Conservation (phyloP, 768 basidiomycete genomes). For the Hirschioporus abietinus region DNA sequence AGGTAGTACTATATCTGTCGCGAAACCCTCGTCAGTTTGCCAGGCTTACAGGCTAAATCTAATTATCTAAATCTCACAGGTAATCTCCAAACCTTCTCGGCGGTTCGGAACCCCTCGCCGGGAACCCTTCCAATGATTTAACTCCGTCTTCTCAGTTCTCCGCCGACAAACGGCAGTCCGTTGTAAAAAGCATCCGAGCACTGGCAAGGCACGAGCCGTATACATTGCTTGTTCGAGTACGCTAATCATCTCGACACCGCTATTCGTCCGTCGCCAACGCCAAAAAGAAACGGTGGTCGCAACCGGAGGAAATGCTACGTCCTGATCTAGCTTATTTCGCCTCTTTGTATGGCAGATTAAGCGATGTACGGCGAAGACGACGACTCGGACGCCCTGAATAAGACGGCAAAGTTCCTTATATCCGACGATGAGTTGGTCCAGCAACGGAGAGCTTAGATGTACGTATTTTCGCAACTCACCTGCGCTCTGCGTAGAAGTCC, state of each 20-base stretch:
- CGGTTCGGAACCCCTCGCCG: neutral
- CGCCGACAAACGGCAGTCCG: neutral
- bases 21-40: neutral
- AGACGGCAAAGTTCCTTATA: neutral
- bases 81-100: neutral
- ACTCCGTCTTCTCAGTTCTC: neutral
- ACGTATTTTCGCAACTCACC: neutral
- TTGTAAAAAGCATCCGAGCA: neutral
- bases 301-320: neutral
- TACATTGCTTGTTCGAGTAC: neutral
- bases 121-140: neutral
- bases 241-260: neutral
- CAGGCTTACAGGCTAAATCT: neutral
- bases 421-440: neutral
- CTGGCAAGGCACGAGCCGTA: neutral
- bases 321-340: neutral
- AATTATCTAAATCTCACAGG: slow-evolving; percentile 1
- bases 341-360: neutral
- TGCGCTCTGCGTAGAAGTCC: neutral
- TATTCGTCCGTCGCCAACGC: neutral
- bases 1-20: neutral
- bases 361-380: neutral
- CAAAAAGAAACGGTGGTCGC: neutral
- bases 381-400: neutral
- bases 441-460: neutral